Evolutionary conservation across 2,329 filamentous ascomycete species (phyloP).

Genomic region (Paracoccidioides brasiliensis): DNA sequence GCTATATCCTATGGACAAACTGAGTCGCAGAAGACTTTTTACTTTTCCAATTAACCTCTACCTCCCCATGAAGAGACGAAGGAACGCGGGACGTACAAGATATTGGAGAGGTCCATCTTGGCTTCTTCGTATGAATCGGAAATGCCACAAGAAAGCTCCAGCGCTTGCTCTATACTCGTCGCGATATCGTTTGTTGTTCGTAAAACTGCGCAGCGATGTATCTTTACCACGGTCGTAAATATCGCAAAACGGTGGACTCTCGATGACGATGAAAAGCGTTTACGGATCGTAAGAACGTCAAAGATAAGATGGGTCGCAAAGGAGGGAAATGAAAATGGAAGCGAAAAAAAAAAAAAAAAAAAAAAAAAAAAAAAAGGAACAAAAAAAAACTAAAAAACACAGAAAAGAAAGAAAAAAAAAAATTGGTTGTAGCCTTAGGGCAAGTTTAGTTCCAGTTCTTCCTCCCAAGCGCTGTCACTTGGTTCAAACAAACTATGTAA

Average conservation of each 20-base stretch:
- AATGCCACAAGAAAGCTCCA: background rate
- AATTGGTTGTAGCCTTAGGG: slow-evolving; percentile 1
- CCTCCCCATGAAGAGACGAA: background rate
- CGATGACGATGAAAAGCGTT: too few relatives aligned
- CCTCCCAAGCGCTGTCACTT: background rate
- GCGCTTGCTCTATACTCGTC: background rate
- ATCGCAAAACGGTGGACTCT: too few relatives aligned
- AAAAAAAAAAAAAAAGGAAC: background rate
- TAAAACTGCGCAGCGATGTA: background rate
- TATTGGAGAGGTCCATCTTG: slow-evolving; percentile 10
- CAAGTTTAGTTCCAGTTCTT: background rate
- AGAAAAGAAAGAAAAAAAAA: background rate
- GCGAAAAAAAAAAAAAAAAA: too few relatives aligned
- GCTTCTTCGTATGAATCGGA: background rate
- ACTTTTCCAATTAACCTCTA: too few relatives aligned
- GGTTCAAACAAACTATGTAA: background rate
- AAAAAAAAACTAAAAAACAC: background rate
- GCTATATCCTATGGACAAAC: too few relatives aligned
- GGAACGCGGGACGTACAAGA: slow-evolving; percentile 6
- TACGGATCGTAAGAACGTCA: too few relatives aligned
- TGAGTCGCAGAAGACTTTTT: too few relatives aligned
- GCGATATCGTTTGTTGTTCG: background rate
- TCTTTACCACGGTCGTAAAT: too few relatives aligned
- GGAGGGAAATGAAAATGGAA: too few relatives aligned
- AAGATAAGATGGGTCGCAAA: too few relatives aligned